Conservation (phyloP, 106 monocot species). For the Xerophyta viscosa region DNA sequence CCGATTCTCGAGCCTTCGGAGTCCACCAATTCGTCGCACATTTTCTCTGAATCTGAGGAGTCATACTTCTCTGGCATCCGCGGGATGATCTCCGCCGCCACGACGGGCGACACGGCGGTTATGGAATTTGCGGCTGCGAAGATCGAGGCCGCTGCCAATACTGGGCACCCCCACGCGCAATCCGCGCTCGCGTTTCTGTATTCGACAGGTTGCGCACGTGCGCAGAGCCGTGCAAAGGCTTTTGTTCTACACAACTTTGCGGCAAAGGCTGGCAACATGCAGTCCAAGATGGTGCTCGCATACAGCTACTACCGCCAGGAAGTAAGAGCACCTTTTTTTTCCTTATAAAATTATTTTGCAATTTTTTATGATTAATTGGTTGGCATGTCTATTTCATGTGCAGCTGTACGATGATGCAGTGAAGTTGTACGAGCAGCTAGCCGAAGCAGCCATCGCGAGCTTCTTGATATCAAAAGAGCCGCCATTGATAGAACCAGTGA, state of each 20-base stretch:
- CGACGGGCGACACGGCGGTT: constrained; percentile 39
- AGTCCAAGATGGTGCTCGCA: constrained; percentile 93
- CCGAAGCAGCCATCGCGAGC: constrained; percentile 86
- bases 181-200: constrained; percentile 64
- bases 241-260: constrained; percentile 76
- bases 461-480: constrained; percentile 83
- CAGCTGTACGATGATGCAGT: constrained; percentile 88
- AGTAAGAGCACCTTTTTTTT: constrained; percentile 19
- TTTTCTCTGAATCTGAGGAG: constrained; percentile 19
- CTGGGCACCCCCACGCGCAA: constrained; percentile 67
- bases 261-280: constrained; percentile 59
- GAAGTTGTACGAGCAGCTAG: constrained; percentile 68
- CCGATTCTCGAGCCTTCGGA: constrained; percentile 50
- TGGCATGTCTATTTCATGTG: background rate
- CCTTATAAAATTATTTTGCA: background rate
- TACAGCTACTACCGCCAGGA: constrained; percentile 84
- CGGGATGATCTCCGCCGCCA: constrained; percentile 47
- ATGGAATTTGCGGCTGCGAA: constrained; percentile 36
- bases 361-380: background rate
- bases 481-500: constrained; percentile 62
- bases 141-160: constrained; percentile 43
- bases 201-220: constrained; percentile 37
- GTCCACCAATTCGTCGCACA: background rate
- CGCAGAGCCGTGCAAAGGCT: constrained; percentile 34
- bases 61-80: constrained; percentile 50